Percentiles rank a stretch among this genome's conserved stretches.
Evolutionary conservation across 1,284 basidiomycete species (phyloP).

Genomic region (Ustilago nuda): DNA sequence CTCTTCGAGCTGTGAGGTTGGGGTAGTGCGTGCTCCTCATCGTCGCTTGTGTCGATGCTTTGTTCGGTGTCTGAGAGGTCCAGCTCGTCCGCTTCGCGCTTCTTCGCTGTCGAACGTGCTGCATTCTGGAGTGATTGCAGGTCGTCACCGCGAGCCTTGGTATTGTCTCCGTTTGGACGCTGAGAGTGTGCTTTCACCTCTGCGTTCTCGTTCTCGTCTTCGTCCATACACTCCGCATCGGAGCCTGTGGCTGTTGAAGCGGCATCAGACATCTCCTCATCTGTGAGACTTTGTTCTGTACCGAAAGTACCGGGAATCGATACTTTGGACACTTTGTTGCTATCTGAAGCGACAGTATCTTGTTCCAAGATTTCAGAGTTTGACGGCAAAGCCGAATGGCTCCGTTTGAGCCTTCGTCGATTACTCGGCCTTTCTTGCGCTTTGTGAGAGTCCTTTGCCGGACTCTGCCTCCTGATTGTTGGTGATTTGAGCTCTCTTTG

Average conservation of each 20-base stretch:
- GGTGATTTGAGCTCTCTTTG: background rate
- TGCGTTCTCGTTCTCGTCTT: slow-evolving; percentile 23
- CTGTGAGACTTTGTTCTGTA: slow-evolving; percentile 1
- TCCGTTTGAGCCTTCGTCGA: slow-evolving; percentile 17
- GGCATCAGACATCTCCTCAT: slow-evolving; percentile 38
- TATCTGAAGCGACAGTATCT: background rate
- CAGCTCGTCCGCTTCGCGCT: slow-evolving; percentile 44
- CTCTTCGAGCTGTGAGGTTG: slow-evolving; percentile 30
- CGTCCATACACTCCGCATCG: slow-evolving; percentile 15
- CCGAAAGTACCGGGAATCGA: slow-evolving; percentile 28
- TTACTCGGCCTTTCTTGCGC: slow-evolving; percentile 4
- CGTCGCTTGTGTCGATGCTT: slow-evolving; percentile 16
- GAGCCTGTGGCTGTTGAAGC: background rate
- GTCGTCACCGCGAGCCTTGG: background rate
- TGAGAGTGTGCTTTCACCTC: background rate
- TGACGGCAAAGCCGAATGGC: slow-evolving; percentile 18
- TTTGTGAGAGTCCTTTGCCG: background rate
- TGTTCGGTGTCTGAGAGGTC: slow-evolving; percentile 24
- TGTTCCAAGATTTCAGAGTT: slow-evolving; percentile 8
- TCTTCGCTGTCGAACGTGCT: slow-evolving; percentile 40
- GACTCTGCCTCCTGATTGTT: background rate
- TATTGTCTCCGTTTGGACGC: background rate
- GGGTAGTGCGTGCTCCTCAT: slow-evolving; percentile 14
- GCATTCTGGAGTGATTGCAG: background rate
- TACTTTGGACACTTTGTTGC: slow-evolving; percentile 13